Conservation (phyloP, 1,284 basidiomycete genomes). For the Papiliotrema nemorosa region DNA sequence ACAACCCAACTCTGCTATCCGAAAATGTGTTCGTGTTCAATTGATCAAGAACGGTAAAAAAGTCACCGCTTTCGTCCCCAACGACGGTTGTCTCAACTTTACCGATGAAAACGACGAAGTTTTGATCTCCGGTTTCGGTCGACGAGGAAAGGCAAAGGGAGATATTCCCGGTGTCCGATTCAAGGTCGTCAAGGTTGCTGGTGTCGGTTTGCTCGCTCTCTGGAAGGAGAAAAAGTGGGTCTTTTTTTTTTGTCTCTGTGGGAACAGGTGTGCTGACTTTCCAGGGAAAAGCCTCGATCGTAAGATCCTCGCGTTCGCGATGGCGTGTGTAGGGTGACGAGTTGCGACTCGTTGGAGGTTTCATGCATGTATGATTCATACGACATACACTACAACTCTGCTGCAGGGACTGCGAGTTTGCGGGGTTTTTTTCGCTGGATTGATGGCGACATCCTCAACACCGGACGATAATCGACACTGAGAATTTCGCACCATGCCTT, state of each 20-base stretch:
- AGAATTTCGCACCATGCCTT: too few relatives aligned
- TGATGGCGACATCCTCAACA: too few relatives aligned
- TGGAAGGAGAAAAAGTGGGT: slow-evolving; percentile 97
- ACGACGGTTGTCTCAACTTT: slow-evolving; percentile 99
- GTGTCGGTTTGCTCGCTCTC: slow-evolving; percentile 93
- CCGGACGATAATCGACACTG: too few relatives aligned
- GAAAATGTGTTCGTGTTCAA: slow-evolving; percentile 99
- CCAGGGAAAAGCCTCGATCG: slow-evolving; percentile 84
- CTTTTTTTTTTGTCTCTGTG: slow-evolving; percentile 11
- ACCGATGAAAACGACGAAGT: slow-evolving; percentile 98
- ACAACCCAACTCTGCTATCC: slow-evolving; percentile 98
- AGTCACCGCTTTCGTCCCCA: slow-evolving; percentile 85
- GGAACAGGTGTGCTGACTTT: slow-evolving; percentile 3
- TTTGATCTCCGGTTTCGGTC: slow-evolving; percentile 99
- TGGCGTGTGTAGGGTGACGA: too few relatives aligned
- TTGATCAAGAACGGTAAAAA: slow-evolving; percentile 99
- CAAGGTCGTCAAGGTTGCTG: slow-evolving; percentile 99
- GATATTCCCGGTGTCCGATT: slow-evolving; percentile 74
- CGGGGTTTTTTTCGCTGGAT: too few relatives aligned
- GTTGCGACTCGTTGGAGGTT: too few relatives aligned
- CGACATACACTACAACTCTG: background rate
- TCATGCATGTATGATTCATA: slow-evolving; percentile 8
- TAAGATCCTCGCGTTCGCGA: slow-evolving; percentile 52
- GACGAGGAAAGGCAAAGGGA: slow-evolving; percentile 81
- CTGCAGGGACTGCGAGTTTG: background rate